These are phyloP conservation scores for Dalbergia cultrata DNA, from an alignment of 306 rosid species.

Conservation along the genomic window DNA sequence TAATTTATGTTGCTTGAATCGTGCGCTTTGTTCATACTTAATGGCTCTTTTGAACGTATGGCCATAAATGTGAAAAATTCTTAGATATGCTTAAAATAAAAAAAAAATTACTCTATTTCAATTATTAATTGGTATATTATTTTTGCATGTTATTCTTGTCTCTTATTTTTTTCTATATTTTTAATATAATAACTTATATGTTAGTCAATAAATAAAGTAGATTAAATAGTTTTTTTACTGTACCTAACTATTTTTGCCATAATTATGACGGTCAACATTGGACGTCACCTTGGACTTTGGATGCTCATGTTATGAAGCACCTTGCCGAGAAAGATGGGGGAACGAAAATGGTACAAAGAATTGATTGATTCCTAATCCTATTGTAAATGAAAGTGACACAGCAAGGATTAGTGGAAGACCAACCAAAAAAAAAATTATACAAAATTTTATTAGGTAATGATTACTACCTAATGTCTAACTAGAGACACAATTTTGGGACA, in stretches of 20 bases:
- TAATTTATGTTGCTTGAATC: constrained; percentile 25
- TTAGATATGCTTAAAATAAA: no score
- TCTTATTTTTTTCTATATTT: no score
- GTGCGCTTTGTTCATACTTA: constrained; percentile 14
- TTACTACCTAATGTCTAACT: constrained; percentile 36
- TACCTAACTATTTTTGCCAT: background rate
- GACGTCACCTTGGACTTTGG: constrained; percentile 39
- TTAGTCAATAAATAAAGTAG: no score
- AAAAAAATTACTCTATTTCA: no score
- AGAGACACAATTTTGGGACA: background rate
- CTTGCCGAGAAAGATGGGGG: constrained; percentile 29
- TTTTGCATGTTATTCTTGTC: no score
- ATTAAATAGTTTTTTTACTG: no score
- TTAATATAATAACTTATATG: no score
- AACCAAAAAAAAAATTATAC: background rate
- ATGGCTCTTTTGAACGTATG: background rate
- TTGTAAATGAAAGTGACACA: constrained; percentile 40
- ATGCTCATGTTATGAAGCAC: constrained; percentile 45
- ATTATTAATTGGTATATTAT: no score
- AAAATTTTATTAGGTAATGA: constrained; percentile 25
- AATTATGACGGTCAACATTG: constrained; percentile 40
- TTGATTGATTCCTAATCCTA: constrained; percentile 46
- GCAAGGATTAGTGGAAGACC: background rate
- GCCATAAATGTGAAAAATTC: no score
- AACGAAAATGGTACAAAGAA: constrained; percentile 23